A percentile compares a stretch with the other conserved stretches of the same genome.
Conservation (phyloP, 2,329 filamentous ascomycete species). For the Diaporthe sp. region DNA sequence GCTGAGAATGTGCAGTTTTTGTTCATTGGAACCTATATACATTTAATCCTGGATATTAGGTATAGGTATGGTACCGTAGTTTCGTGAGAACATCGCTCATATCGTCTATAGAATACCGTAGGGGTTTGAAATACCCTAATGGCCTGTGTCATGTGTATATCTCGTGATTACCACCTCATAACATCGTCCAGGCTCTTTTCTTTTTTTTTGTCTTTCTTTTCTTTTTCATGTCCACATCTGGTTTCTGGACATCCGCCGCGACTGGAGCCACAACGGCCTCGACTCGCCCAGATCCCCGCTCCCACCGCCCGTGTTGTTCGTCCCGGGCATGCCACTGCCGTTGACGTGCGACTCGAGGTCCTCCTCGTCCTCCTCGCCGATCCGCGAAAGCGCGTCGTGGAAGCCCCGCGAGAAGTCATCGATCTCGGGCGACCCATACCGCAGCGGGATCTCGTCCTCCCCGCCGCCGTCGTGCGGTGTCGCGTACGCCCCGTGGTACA, state of each 20-base stretch:
- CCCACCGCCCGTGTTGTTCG: constrained; percentile 29
- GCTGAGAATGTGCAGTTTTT: constrained; percentile 10
- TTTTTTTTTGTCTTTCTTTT: not conserved
- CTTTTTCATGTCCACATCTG: constrained; percentile 61
- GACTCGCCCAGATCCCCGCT: constrained; percentile 38
- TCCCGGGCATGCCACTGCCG: constrained; percentile 38
- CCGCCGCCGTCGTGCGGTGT: constrained; percentile 40
- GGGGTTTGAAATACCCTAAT: not conserved
- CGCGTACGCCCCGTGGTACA: constrained; percentile 37
- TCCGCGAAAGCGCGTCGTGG: constrained; percentile 56
- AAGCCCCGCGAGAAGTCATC: constrained; percentile 63
- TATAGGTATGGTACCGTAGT: constrained; percentile 5
- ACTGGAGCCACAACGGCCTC: constrained; percentile 68
- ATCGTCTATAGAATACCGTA: not conserved
- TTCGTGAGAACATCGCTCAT: constrained; percentile 27
- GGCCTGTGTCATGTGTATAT: not conserved
- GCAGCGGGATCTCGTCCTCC: constrained; percentile 57
- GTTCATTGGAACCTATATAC: constrained; percentile 7
- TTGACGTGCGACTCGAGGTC: constrained; percentile 33
- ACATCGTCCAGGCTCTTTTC: not conserved
- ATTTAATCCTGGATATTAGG: constrained; percentile 12
- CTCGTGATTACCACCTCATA: not conserved
- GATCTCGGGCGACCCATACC: constrained; percentile 52
- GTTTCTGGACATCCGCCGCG: constrained; percentile 62
- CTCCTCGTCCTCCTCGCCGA: constrained; percentile 57